phyloP scores from a whole-genome alignment of 192 early-diverging fungal species.

The Gigaspora rosea region DNA sequence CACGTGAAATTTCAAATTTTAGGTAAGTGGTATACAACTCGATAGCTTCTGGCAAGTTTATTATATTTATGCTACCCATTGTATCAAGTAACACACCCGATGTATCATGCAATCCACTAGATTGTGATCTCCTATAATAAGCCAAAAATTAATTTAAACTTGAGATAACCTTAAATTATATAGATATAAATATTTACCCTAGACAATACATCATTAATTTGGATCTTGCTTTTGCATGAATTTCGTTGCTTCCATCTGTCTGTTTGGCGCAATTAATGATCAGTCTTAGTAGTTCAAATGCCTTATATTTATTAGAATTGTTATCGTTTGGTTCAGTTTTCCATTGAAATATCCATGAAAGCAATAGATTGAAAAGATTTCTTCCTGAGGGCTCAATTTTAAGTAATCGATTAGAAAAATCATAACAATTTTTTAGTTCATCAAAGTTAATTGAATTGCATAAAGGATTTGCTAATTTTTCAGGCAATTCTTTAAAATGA shows the following conservation, averaged over 20 bases:
- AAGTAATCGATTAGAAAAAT: background rate
- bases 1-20: background rate
- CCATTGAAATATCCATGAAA: background rate
- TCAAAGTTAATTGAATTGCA: constrained; percentile 3
- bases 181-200: background rate
- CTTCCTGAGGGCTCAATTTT: background rate
- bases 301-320: constrained; percentile 1
- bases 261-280: background rate
- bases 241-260: background rate
- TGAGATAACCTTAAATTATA: background rate
- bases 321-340: background rate
- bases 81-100: background rate
- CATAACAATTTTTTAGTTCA: background rate
- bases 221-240: background rate
- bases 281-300: constrained; percentile 1
- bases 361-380: constrained; percentile 10
- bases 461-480: background rate
- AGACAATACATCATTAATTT: constrained; percentile 5
- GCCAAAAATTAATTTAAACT: no score
- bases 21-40: background rate
- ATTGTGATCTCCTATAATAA: no score
- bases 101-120: no score
- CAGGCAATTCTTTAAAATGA: constrained; percentile 1
- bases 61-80: background rate
- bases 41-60: background rate